A percentile compares a stretch with the other conserved stretches of the same genome.
These are phyloP conservation scores for Naganishia randhawae DNA, from an alignment of 768 basidiomycete genomes.

Conservation along the genomic window DNA sequence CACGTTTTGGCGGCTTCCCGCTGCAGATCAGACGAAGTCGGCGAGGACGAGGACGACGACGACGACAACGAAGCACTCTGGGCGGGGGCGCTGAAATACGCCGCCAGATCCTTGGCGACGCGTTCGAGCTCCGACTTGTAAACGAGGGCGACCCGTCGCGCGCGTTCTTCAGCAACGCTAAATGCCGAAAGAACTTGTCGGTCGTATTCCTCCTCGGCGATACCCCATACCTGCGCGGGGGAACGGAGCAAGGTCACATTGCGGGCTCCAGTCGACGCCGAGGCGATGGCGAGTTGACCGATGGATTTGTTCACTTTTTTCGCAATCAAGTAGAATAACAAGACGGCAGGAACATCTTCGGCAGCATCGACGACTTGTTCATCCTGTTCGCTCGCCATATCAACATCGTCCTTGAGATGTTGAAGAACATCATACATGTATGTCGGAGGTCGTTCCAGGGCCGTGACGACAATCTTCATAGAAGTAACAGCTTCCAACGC, in stretches of 20 bases:
- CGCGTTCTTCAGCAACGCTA: constrained; percentile 47
- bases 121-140: constrained; percentile 46
- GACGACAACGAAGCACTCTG: too few species aligned
- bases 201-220: constrained; percentile 43
- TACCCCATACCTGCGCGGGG: constrained; percentile 43
- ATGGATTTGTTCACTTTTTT: constrained; percentile 38
- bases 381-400: constrained; percentile 36
- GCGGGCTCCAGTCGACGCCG: not conserved
- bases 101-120: constrained; percentile 28
- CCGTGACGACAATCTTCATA: constrained; percentile 39
- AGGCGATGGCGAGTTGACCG: not conserved
- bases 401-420: constrained; percentile 45
- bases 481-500: constrained; percentile 47
- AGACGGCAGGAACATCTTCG: constrained; percentile 47
- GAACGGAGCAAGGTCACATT: not conserved
- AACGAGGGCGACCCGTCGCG: constrained; percentile 37
- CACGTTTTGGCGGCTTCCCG: constrained; percentile 15
- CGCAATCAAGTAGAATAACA: constrained; percentile 40
- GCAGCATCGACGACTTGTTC: constrained; percentile 46
- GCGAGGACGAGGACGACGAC: too few species aligned
- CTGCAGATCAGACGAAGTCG: constrained; percentile 7
- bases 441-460: constrained; percentile 32
- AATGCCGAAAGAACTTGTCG: constrained; percentile 45
- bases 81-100: not conserved
- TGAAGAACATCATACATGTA: constrained; percentile 32